Evolutionary conservation across 768 basidiomycete genomes (phyloP), one percentile per base, ranked within the genome.

Genomic region (Tricholoma sp.): DNA sequence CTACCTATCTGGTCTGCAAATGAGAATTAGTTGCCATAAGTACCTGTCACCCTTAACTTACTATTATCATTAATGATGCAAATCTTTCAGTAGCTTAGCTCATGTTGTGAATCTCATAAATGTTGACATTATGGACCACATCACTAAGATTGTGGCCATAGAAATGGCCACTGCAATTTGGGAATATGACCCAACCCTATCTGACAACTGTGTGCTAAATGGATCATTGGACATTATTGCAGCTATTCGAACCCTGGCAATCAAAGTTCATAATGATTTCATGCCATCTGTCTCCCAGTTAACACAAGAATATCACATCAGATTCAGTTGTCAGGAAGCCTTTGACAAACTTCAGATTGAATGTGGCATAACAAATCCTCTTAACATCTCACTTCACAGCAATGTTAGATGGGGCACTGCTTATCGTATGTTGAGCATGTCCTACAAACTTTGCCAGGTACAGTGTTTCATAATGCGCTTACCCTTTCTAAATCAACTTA

Each of bases 271-370:
- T n/a, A n/a, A n/a, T n/a, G n/a, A n/a, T n/a, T n/a, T n/a, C n/a
- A n/a, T n/a, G n/a, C n/a, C n/a, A n/a, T n/a, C n/a, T n/a, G n/a
- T n/a, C n/a, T n/a, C n/a, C n/a, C n/a, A n/a, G n/a, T n/a, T n/a
- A n/a, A n/a, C n/a, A n/a, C n/a, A n/a, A n/a, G n/a, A n/a, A n/a
- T n/a, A n/a, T n/a, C n/a, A n/a, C n/a, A n/a, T n/a, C 44, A 66
- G 66, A 62, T 67, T 39, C 45, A 47, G 28, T 28, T 24, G 2
- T 47, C 45, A 29, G 45, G 28, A 41, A 41, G 15, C 15, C 39
- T 41, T 41, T 3, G 18, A 69, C 15, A 53, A 34, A 2, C 24
- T 67, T n/a, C 68, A 69, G 49, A 7, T 47, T 0, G 17, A 47
- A 47, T 47, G 24, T 47, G 45, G 12, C 24, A 28, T 47, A 12